Evolutionary conservation across 1,284 basidiomycete genomes (phyloP).

Genomic region (Phellinidium pouzarii): DNA sequence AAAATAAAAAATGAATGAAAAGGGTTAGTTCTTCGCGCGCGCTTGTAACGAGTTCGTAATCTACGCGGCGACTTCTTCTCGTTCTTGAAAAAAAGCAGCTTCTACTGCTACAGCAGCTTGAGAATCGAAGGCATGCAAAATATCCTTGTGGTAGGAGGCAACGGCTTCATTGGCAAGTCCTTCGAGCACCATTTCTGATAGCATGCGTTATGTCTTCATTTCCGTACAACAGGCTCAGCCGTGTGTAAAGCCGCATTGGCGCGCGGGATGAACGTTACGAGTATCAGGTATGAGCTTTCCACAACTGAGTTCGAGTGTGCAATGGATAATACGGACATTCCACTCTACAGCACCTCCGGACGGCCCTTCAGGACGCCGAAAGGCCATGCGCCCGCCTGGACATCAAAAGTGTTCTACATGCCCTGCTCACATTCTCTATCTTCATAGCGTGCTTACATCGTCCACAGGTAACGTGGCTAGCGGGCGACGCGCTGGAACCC

Average conservation of each 20-base stretch:
- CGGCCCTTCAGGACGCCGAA: constrained; percentile 80
- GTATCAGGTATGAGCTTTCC: constrained; percentile 61
- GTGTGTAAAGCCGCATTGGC: constrained; percentile 83
- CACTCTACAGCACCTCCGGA: constrained; percentile 69
- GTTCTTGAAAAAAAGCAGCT: no score
- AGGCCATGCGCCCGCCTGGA: constrained; percentile 87
- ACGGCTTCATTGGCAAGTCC: constrained; percentile 82
- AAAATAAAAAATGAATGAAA: no score
- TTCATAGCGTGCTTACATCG: not conserved
- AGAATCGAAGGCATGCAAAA: constrained; percentile 35
- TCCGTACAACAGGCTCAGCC: constrained; percentile 64
- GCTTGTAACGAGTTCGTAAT: no score
- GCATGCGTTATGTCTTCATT: not conserved
- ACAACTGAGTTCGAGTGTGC: not conserved
- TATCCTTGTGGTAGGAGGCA: constrained; percentile 88
- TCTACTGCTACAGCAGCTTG: constrained; percentile 1
- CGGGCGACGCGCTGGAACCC: constrained; percentile 74
- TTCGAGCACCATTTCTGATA: not conserved
- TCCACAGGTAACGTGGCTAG: constrained; percentile 73
- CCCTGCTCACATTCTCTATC: constrained; percentile 6
- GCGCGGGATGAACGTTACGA: constrained; percentile 81
- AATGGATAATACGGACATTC: constrained; percentile 1
- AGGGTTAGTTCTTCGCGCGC: no score
- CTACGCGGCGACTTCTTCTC: no score
- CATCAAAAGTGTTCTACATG: constrained; percentile 45